Percentiles rank a stretch among this genome's conserved stretches.
Conservation (phyloP, 768 basidiomycete genomes). For the Psilocybe tampanensis region DNA sequence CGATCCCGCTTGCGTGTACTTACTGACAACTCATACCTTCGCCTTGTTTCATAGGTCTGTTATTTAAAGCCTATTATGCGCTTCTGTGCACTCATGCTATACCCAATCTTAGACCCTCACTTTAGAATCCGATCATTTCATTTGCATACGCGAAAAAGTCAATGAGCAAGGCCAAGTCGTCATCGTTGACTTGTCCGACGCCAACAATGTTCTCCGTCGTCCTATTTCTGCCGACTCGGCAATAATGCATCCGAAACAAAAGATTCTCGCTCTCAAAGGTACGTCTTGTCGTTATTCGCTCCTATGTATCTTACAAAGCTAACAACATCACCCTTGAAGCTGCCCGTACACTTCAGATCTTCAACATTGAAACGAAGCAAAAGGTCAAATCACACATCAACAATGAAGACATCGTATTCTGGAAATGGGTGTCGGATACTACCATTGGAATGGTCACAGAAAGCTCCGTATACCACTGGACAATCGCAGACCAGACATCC, state of each 20-base stretch:
- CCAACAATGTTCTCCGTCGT: slow-evolving; percentile 94
- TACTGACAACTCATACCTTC: slow-evolving; percentile 23
- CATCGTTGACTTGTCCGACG: slow-evolving; percentile 96
- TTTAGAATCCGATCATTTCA: slow-evolving; percentile 96
- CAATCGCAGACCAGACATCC: slow-evolving; percentile 71
- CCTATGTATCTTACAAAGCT: background rate
- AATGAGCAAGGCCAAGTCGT: slow-evolving; percentile 97
- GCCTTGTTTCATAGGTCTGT: slow-evolving; percentile 32
- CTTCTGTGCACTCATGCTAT: background rate
- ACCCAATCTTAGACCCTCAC: slow-evolving; percentile 70
- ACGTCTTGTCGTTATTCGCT: slow-evolving; percentile 22
- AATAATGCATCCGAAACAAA: slow-evolving; percentile 96
- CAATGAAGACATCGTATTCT: slow-evolving; percentile 94
- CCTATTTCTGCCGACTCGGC: slow-evolving; percentile 99
- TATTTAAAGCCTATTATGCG: slow-evolving; percentile 1
- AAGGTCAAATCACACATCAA: slow-evolving; percentile 96
- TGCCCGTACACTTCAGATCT: slow-evolving; percentile 92
- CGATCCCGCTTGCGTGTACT: slow-evolving; percentile 33
- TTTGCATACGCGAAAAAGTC: slow-evolving; percentile 95
- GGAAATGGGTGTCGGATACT: slow-evolving; percentile 96
- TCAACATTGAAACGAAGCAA: slow-evolving; percentile 96
- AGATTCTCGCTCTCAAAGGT: slow-evolving; percentile 96
- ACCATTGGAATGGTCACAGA: slow-evolving; percentile 97
- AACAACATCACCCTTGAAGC: slow-evolving; percentile 56
- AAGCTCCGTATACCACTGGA: slow-evolving; percentile 91